Percentiles rank a stretch among this genome's conserved stretches.
These are phyloP conservation scores for Cryphonectria parasitica DNA, from an alignment of 2,329 filamentous ascomycete species.

Conservation along the genomic window DNA sequence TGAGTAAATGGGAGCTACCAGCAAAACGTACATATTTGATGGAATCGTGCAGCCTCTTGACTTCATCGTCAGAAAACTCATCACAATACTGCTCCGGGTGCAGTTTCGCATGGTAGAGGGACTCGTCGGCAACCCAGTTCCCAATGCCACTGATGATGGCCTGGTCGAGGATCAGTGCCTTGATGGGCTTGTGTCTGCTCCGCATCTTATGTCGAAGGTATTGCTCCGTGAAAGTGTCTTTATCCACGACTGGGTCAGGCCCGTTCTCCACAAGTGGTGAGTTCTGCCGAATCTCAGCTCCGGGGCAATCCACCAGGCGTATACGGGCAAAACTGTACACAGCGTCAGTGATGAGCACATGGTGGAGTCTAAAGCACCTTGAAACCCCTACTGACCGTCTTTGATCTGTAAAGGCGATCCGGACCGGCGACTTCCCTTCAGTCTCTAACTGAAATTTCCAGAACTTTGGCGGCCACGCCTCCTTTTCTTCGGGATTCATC, in stretches of 20 bases:
- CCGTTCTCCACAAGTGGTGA: conserved; percentile 89
- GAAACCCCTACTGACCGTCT: conserved; percentile 52
- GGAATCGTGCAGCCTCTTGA: conserved; percentile 70
- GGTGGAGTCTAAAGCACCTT: too few species aligned
- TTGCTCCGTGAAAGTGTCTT: conserved; percentile 72
- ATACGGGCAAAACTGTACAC: conserved; percentile 66
- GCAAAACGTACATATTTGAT: conserved; percentile 58
- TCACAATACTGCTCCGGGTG: conserved; percentile 95
- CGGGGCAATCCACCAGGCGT: conserved; percentile 80
- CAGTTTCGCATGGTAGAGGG: conserved; percentile 84
- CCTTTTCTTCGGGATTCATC: conserved; percentile 60
- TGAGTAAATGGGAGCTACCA: not conserved
- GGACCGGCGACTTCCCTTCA: conserved; percentile 52
- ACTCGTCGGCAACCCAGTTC: conserved; percentile 97
- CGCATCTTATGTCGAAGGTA: conserved; percentile 75
- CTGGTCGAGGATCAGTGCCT: conserved; percentile 87
- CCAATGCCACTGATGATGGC: conserved; percentile 88
- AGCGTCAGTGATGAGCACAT: not conserved
- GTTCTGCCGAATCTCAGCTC: conserved; percentile 72
- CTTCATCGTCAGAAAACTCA: conserved; percentile 72
- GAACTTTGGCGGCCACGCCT: conserved; percentile 83
- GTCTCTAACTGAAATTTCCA: conserved; percentile 84
- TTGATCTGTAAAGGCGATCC: conserved; percentile 82
- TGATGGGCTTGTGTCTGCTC: conserved; percentile 82
- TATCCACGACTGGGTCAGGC: conserved; percentile 87